Base-by-base conservation (phyloP, 2,329 filamentous ascomycete genomes). In the Herpotrichia juniperi region DNA sequence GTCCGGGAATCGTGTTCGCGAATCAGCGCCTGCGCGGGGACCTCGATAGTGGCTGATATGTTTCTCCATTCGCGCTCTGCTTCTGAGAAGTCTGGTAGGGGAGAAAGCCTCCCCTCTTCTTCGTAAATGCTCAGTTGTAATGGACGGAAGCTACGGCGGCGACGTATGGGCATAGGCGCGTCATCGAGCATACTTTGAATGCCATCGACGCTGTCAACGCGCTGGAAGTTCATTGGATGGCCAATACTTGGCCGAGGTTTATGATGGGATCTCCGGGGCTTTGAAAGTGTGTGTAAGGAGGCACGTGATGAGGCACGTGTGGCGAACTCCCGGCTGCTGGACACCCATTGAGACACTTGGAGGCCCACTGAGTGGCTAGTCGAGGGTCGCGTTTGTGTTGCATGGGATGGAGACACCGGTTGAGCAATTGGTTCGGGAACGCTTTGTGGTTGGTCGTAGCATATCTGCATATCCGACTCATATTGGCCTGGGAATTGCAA, bases 101-200 rank as follows among this genome's bases (percentile, higher is more conserved):
- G 73, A 12, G 73, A 75, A 2, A 76, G 62, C 28, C 68, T 61
- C 5, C 67, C 65, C 31, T 71, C 62, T 12, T 64, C 64, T 3
- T 70, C 53, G 46, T 75, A 76, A 28, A 76, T 75, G 11, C 71
- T 74, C 1, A 76, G 60, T 40, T 76, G 69, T 5, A 76, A 56
- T 3, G 74, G 74, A 22, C 68, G 61, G 50, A 75, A 75, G 54
- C 68, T 72, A 28, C 67, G 62, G 34, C 68, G 62, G 7, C 70
- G 63, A 28, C 69, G 64, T 14, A 68, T 47, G 4, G 68, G 67
- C 57, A 68, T 59, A 4, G 66, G 54, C 16, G 64, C 63, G 11
- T 73, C 67, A 19, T 71, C 61, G 6, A 67, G 48, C 68, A 71
- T 72, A 9, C 62, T 69, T 30, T 71, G 66, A 8, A 71, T 54